Percentiles rank a stretch among this genome's conserved stretches.
Evolutionary conservation across 2,329 filamentous ascomycete species (phyloP).

Genomic region (Microcera coccophila): DNA sequence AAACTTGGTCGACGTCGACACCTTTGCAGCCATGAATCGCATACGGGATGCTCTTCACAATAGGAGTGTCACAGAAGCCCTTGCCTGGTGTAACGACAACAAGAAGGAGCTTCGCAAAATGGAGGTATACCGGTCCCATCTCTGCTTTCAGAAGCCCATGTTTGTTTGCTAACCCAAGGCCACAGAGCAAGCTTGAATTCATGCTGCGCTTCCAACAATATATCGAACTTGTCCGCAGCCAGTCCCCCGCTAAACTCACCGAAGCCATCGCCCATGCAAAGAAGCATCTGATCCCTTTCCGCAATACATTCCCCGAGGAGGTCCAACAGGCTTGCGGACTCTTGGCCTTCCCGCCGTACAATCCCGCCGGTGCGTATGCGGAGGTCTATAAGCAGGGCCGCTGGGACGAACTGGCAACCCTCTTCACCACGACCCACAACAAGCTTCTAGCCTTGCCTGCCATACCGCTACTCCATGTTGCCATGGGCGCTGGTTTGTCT

Average conservation of each 20-base stretch:
- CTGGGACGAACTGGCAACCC: conserved; percentile 71
- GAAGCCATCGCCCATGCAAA: conserved; percentile 80
- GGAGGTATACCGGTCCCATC: conserved; percentile 52
- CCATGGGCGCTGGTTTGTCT: conserved; percentile 84
- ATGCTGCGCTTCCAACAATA: conserved; percentile 92
- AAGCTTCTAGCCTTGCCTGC: conserved; percentile 77
- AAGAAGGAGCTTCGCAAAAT: conserved; percentile 88
- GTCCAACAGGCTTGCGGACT: conserved; percentile 74
- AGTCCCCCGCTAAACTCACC: conserved; percentile 58
- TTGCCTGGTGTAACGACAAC: conserved; percentile 90
- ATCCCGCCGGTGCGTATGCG: conserved; percentile 41
- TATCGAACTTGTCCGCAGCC: conserved; percentile 78
- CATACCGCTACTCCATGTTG: conserved; percentile 82
- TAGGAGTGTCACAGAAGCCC: conserved; percentile 70
- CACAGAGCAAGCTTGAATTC: conserved; percentile 81
- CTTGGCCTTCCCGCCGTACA: conserved; percentile 63
- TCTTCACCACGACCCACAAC: conserved; percentile 86
- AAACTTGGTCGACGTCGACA: conserved; percentile 81
- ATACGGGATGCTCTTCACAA: conserved; percentile 70
- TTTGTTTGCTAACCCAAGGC: conserved; percentile 2
- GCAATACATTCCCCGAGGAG: conserved; percentile 62
- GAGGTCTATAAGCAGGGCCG: conserved; percentile 69
- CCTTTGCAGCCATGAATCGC: conserved; percentile 76
- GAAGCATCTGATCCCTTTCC: conserved; percentile 72
- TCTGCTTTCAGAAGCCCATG: conserved; percentile 3